Percentiles rank a stretch among this genome's conserved stretches.
These are phyloP conservation scores for Poa pratensis DNA, from an alignment of 176 grass and related monocot species.

Conservation along the genomic window DNA sequence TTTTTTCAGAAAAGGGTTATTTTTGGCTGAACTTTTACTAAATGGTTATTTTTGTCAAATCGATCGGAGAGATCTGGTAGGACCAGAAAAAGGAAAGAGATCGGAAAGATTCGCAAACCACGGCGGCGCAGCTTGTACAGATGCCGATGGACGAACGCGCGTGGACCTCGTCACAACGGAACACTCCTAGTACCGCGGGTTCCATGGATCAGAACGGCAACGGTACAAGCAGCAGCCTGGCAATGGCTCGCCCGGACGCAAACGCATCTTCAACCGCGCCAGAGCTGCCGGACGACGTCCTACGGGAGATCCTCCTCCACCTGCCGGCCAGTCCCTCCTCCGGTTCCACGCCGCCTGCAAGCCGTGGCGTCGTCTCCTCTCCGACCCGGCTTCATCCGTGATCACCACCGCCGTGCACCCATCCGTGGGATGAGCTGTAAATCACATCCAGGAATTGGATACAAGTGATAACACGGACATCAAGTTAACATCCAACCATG, in stretches of 20 bases:
- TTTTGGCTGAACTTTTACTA: no score
- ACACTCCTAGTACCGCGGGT: no score
- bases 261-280: neutral
- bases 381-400: neutral
- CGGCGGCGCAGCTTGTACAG: neutral
- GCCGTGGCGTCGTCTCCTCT: neutral
- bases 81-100: no score
- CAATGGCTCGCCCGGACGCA: neutral
- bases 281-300: conserved; percentile 8
- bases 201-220: no score
- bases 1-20: no score
- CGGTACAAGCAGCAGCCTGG: neutral
- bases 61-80: no score
- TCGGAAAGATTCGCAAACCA: no score
- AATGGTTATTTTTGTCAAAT: no score
- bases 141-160: neutral
- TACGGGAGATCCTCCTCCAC: conserved; percentile 33
- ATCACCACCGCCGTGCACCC: conserved; percentile 10
- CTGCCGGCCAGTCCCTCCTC: conserved; percentile 25
- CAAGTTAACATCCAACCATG: no score
- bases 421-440: no score
- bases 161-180: neutral
- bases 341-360: conserved; percentile 30
- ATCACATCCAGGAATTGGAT: no score
- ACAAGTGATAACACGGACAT: no score